phyloP scores from a whole-genome alignment of 257 asterid species.

The Misopates orontium region DNA sequence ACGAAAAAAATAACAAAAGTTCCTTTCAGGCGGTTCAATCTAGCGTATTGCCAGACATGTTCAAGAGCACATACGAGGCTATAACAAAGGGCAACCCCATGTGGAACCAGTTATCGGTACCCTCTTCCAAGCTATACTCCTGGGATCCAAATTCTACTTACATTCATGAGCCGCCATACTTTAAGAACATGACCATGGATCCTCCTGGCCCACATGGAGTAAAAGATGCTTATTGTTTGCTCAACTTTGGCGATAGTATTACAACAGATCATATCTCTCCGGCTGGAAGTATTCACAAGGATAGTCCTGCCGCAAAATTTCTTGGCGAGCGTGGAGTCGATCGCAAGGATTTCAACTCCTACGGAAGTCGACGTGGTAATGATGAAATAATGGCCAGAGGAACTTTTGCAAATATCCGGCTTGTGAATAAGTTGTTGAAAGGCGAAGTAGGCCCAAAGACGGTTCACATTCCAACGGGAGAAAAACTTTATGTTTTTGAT shows the following conservation, averaged over 20 bases:
- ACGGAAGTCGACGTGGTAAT: constrained; percentile 97
- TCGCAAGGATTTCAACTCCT: constrained; percentile 84
- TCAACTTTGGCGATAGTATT: constrained; percentile 89
- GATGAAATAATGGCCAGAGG: constrained; percentile 98
- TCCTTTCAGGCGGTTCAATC: constrained; percentile 73
- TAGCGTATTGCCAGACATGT: constrained; percentile 89
- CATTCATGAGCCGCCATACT: constrained; percentile 96
- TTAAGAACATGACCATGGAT: constrained; percentile 85
- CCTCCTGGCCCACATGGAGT: constrained; percentile 94
- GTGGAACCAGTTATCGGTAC: constrained; percentile 85
- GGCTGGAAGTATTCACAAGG: constrained; percentile 93
- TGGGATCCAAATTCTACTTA: constrained; percentile 90
- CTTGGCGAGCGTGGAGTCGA: constrained; percentile 80
- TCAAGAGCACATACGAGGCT: constrained; percentile 84
- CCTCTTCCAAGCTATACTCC: constrained; percentile 62
- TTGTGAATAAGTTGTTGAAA: constrained; percentile 83
- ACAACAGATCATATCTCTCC: constrained; percentile 97
- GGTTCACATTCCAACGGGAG: constrained; percentile 82
- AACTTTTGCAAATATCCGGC: constrained; percentile 90
- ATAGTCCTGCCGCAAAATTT: constrained; percentile 90
- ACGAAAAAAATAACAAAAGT: constrained; percentile 18
- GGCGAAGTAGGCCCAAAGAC: constrained; percentile 97
- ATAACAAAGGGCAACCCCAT: constrained; percentile 83
- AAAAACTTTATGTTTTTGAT: constrained; percentile 71
- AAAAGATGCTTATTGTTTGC: constrained; percentile 93